These are phyloP conservation scores for Zygosaccharomyces bailii DNA, from an alignment of 805 yeast species.

Conservation along the genomic window DNA sequence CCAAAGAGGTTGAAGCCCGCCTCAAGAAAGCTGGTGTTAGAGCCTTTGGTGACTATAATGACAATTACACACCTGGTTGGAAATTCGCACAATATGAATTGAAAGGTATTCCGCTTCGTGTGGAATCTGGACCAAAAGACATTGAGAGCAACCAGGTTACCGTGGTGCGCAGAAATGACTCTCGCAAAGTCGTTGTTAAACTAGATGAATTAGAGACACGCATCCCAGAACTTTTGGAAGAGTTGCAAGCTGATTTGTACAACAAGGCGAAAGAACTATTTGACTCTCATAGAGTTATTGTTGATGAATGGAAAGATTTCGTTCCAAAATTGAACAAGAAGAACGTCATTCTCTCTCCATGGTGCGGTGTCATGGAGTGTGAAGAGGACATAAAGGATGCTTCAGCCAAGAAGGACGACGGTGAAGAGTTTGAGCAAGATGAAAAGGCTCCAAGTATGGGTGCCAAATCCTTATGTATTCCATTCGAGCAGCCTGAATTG, in stretches of 20 bases:
- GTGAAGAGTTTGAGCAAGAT: slow-evolving; percentile 84
- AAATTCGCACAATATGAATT: slow-evolving; percentile 96
- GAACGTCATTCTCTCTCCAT: slow-evolving; percentile 89
- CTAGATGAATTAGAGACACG: slow-evolving; percentile 61
- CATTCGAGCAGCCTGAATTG: slow-evolving; percentile 85
- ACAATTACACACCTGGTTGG: slow-evolving; percentile 97
- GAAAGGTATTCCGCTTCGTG: slow-evolving; percentile 89
- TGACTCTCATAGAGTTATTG: slow-evolving; percentile 78
- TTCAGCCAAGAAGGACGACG: slow-evolving; percentile 70
- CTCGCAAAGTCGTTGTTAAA: slow-evolving; percentile 65
- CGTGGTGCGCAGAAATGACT: slow-evolving; percentile 91
- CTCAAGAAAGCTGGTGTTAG: slow-evolving; percentile 64
- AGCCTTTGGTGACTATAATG: slow-evolving; percentile 83
- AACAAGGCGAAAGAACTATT: slow-evolving; percentile 75
- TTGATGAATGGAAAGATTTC: slow-evolving; percentile 85
- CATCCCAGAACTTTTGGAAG: slow-evolving; percentile 74
- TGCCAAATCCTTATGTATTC: slow-evolving; percentile 96
- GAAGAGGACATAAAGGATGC: slow-evolving; percentile 96
- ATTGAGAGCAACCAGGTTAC: slow-evolving; percentile 72
- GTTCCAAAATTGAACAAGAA: slow-evolving; percentile 88
- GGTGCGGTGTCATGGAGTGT: slow-evolving; percentile 94
- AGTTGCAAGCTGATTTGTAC: slow-evolving; percentile 73
- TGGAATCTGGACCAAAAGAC: slow-evolving; percentile 97
- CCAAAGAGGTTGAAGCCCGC: slow-evolving; percentile 61
- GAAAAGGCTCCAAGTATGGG: slow-evolving; percentile 99